These are phyloP conservation scores for Metrosideros polymorpha DNA, from an alignment of 441 rosid genomes.

Conservation along the genomic window DNA sequence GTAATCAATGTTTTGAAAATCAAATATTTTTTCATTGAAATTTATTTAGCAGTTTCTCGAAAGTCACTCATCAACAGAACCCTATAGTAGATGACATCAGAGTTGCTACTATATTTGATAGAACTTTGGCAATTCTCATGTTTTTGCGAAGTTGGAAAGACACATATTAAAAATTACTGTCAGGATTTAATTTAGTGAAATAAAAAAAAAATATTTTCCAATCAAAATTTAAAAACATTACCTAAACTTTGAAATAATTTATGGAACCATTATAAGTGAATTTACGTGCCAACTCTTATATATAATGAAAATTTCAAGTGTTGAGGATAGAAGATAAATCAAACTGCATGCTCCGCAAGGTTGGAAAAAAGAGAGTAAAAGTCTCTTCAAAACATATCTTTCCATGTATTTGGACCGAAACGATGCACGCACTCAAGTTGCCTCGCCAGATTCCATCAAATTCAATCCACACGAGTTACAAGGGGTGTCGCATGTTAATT, in stretches of 20 bases:
- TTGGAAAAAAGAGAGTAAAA: not conserved
- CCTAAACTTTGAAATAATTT: not conserved
- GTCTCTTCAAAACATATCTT: not conserved
- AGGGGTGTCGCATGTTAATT: not conserved
- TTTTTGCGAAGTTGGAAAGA: not conserved
- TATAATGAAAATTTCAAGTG: not conserved
- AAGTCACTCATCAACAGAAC: too few relatives aligned
- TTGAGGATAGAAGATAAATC: not conserved
- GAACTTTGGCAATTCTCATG: not conserved
- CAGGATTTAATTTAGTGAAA: not conserved
- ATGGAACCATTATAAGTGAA: not conserved
- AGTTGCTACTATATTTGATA: not conserved
- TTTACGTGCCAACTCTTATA: not conserved
- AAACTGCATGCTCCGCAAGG: not conserved
- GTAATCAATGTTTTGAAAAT: not conserved
- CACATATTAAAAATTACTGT: rapidly evolving
- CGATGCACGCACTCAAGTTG: not conserved
- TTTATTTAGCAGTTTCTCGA: too few relatives aligned
- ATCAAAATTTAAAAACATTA: not conserved
- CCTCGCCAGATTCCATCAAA: not conserved
- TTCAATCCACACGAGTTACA: not conserved
- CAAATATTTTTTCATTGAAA: too few relatives aligned
- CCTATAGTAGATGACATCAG: not conserved
- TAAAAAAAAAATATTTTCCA: too few relatives aligned
- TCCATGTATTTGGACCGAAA: not conserved